Conservation (phyloP, 768 basidiomycete species). For the Podaxis pistillaris region DNA sequence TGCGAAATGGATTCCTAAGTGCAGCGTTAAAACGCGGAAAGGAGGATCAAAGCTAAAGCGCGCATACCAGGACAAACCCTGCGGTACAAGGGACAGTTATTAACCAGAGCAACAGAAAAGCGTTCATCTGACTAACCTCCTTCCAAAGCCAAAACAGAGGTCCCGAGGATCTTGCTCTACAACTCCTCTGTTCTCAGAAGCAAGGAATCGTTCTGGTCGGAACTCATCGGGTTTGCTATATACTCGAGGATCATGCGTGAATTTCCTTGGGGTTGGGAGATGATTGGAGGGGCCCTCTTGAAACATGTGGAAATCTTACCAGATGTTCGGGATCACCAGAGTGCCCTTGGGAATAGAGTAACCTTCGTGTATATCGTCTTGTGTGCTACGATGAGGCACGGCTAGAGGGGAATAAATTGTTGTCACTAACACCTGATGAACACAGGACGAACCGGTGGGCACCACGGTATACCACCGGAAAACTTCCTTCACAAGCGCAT, state of each 20-base stretch:
- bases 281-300: not conserved
- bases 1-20: constrained; percentile 49
- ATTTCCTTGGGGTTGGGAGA: constrained; percentile 32
- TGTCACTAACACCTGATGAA: constrained; percentile 8
- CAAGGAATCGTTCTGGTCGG: constrained; percentile 60
- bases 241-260: constrained; percentile 51
- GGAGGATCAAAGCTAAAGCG: not conserved
- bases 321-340: constrained; percentile 50
- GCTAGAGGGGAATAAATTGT: constrained; percentile 27
- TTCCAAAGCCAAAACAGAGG: constrained; percentile 69
- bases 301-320: constrained; percentile 27
- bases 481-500: constrained; percentile 61
- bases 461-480: constrained; percentile 48
- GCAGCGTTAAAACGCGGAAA: constrained; percentile 1
- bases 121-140: constrained; percentile 41
- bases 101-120: constrained; percentile 11
- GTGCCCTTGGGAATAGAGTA: constrained; percentile 61
- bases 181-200: constrained; percentile 32
- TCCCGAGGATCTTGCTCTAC: constrained; percentile 58
- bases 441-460: constrained; percentile 35
- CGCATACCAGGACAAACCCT: constrained; percentile 49
- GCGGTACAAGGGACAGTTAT: not conserved
- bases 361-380: constrained; percentile 62
- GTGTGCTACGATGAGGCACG: constrained; percentile 53
- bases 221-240: constrained; percentile 57